Evolutionary conservation across 179 eudicot species (phyloP), one percentile per base, ranked within the genome.

Genomic region (Carnegiea gigantea): DNA sequence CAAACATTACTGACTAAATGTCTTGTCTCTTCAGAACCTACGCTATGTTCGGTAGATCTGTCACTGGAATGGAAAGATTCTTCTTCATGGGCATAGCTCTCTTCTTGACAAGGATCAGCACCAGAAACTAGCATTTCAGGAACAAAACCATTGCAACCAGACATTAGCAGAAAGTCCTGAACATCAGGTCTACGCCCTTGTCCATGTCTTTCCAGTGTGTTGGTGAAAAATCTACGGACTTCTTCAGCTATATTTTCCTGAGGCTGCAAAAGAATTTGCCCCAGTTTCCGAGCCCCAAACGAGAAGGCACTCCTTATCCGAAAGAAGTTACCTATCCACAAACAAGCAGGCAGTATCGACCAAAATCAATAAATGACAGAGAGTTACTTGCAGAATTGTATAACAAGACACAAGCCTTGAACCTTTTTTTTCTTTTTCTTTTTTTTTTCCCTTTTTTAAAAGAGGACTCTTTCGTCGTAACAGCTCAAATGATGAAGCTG

Each of bases 261-360:
- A 24, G 92, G 89, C 82, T 81, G 92, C 80, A 80, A 38, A 80
- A 97, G 89, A 76, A 95, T 91, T 86, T 81, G 91, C 49, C 90
- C 91, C 28, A 97, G 98, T 78, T 93, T 93, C 54, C 89, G 86
- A 79, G 98, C 98, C 71, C 98, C 99, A 78, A 84, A 95, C 1
- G 92, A 80, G 81, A 97, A 92, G 79, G 99, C 99, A 79, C 98
- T 93, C 80, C 92, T 88, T 84, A 97, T 95, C 70, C 99, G 92
- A 78, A 82, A 91, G 83, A 92, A 97, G 77, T 92, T 97, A 43
- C 99, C 99, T 97, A 82, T 65, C 75, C 26, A 84, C 73, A 77
- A 60, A 78, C 24, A 9, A 74, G 2, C 33, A 72, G 43, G 28
- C 21, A 36, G 15, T 15, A 18, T 73, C n/a, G 43, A 57, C 36